Percentiles rank a stretch among this genome's conserved stretches.
Evolutionary conservation across 495 filamentous ascomycete species (phyloP).

Genomic region (Neurospora sp.): DNA sequence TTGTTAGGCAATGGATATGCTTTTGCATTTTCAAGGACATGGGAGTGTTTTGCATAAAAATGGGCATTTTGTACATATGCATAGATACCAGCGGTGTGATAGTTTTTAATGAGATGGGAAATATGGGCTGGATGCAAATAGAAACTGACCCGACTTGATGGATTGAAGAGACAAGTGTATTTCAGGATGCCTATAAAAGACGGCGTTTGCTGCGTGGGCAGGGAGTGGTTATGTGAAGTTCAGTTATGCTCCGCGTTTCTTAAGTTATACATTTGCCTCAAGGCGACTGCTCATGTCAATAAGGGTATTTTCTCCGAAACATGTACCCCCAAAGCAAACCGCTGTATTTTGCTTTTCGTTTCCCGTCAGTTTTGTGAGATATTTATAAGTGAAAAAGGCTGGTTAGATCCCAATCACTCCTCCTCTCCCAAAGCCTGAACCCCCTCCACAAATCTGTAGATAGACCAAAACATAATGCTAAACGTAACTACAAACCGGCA

Average conservation of each 20-base stretch:
- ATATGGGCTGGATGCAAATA: not conserved
- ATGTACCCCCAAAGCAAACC: not conserved
- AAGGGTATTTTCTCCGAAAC: not conserved
- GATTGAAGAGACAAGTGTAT: not conserved
- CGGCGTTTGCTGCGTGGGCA: not conserved
- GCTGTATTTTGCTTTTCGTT: not conserved
- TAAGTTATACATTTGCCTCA: not conserved
- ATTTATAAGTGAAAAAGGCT: too few relatives aligned
- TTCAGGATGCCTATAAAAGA: not conserved
- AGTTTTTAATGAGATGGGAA: not conserved
- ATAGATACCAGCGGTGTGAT: not conserved
- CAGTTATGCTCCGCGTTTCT: not conserved
- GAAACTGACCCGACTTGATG: not conserved
- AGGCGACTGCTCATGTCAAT: not conserved
- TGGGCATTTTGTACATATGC: not conserved
- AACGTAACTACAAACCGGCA: not conserved
- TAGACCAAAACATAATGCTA: not conserved
- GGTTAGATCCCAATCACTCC: not conserved
- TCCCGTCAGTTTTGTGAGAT: too few relatives aligned
- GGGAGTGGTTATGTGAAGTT: not conserved
- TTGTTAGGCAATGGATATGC: not conserved
- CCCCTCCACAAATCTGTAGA: not conserved
- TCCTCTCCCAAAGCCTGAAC: not conserved
- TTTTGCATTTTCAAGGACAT: not conserved
- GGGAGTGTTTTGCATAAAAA: not conserved